A percentile compares a stretch with the other conserved stretches of the same genome.
Evolutionary conservation across 2,329 filamentous ascomycete genomes (phyloP).

Genomic region (Paecilomyces dactylethromorphus): DNA sequence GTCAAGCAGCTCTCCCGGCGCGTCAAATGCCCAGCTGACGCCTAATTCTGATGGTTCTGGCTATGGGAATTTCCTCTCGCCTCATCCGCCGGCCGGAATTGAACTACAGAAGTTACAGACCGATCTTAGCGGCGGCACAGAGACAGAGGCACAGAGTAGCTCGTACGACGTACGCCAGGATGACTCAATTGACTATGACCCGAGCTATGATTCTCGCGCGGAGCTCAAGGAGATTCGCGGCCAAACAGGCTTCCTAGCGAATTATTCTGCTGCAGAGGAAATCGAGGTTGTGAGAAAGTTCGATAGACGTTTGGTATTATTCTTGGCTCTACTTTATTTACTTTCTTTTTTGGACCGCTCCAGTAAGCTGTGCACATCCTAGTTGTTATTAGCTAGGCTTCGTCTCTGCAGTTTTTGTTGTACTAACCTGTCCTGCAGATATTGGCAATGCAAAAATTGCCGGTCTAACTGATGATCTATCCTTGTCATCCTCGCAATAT

Average conservation of each 20-base stretch:
- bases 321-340: constrained; percentile 76
- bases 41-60: constrained; percentile 28
- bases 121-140: constrained; percentile 17
- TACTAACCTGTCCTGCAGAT: constrained; percentile 27
- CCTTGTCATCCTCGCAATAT: constrained; percentile 51
- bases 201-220: constrained; percentile 21
- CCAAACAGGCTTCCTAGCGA: constrained; percentile 17
- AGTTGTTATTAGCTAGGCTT: background rate
- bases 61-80: constrained; percentile 11
- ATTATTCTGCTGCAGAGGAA: constrained; percentile 60
- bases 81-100: constrained; percentile 10
- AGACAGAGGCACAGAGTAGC: constrained; percentile 1
- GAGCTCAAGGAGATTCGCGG: constrained; percentile 12
- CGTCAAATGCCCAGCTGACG: constrained; percentile 23
- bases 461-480: constrained; percentile 49
- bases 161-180: constrained; percentile 12
- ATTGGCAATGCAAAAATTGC: constrained; percentile 59
- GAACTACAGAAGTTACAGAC: constrained; percentile 27
- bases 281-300: constrained; percentile 64
- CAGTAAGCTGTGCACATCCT: constrained; percentile 47
- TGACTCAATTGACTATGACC: constrained; percentile 14
- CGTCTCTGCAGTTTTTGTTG: constrained; percentile 4
- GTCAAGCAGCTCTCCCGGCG: constrained; percentile 17
- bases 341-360: constrained; percentile 80
- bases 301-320: constrained; percentile 69